These are phyloP conservation scores for Phytophthora cactorum DNA, from an alignment of 352 stramenopile species.

Conservation along the genomic window DNA sequence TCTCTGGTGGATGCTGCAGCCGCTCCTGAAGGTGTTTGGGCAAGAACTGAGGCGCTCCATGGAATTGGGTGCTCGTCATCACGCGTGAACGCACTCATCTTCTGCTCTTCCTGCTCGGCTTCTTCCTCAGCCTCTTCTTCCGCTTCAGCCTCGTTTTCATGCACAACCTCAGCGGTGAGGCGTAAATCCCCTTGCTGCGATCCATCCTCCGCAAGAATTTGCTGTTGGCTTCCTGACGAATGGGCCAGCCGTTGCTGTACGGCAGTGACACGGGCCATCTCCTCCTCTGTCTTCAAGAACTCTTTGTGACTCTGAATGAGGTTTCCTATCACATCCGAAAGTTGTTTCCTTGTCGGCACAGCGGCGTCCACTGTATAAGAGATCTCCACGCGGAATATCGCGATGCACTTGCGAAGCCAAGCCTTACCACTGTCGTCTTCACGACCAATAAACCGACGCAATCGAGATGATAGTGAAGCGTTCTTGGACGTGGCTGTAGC, in stretches of 20 bases:
- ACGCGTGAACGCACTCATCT: slow-evolving; percentile 91
- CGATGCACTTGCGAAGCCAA: slow-evolving; percentile 77
- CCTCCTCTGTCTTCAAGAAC: slow-evolving; percentile 64
- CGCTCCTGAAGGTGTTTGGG: slow-evolving; percentile 28
- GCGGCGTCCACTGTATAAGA: slow-evolving; percentile 73
- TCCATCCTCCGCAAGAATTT: slow-evolving; percentile 48
- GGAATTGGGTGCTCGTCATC: slow-evolving; percentile 90
- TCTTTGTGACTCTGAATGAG: slow-evolving; percentile 62
- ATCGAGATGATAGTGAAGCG: slow-evolving; percentile 48
- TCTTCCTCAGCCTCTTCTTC: slow-evolving; percentile 91
- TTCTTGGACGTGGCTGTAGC: slow-evolving; percentile 12
- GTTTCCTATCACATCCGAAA: slow-evolving; percentile 69
- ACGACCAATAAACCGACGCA: slow-evolving; percentile 72
- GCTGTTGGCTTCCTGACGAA: slow-evolving; percentile 48
- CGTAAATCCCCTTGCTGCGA: slow-evolving; percentile 76
- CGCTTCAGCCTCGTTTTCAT: slow-evolving; percentile 91
- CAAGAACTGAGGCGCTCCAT: slow-evolving; percentile 68
- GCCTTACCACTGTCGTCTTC: slow-evolving; percentile 37
- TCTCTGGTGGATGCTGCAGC: slow-evolving; percentile 6
- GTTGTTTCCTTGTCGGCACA: slow-evolving; percentile 72
- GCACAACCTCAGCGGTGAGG: slow-evolving; percentile 85
- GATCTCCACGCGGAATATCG: slow-evolving; percentile 80
- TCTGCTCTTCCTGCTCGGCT: slow-evolving; percentile 91
- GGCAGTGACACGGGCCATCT: slow-evolving; percentile 56
- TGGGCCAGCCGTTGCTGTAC: slow-evolving; percentile 73